These are phyloP conservation scores for Scutellaria baicalensis DNA, from an alignment of 257 asterid species.

Conservation along the genomic window DNA sequence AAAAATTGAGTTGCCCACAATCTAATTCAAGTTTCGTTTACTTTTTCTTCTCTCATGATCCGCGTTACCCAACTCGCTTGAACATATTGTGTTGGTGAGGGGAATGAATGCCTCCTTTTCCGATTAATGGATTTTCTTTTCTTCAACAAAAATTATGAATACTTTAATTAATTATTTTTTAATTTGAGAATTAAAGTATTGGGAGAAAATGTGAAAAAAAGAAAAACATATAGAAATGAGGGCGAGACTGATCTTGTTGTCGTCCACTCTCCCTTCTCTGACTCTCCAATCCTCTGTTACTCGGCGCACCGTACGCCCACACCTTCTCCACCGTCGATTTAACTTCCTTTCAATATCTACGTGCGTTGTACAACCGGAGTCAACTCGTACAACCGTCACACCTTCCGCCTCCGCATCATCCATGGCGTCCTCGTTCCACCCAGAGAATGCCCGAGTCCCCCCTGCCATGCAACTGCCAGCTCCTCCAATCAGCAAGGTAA, in stretches of 20 bases:
- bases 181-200: too few relatives aligned
- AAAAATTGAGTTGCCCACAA: too few relatives aligned
- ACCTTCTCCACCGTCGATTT: conserved; percentile 23
- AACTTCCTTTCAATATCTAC: conserved; percentile 7
- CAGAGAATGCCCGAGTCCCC: conserved; percentile 77
- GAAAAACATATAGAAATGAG: conserved; percentile 16
- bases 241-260: background rate
- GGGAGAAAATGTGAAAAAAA: background rate
- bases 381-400: conserved; percentile 22
- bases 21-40: too few relatives aligned
- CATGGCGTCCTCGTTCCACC: conserved; percentile 55
- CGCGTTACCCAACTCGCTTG: too few relatives aligned
- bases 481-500: conserved; percentile 63
- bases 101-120: too few relatives aligned
- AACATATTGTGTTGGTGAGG: too few relatives aligned
- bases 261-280: conserved; percentile 20
- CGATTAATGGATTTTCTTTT: too few relatives aligned
- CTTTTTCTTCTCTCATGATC: too few relatives aligned
- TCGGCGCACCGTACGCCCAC: conserved; percentile 20
- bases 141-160: too few relatives aligned
- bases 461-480: conserved; percentile 44
- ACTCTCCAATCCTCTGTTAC: conserved; percentile 28
- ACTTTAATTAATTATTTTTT: too few relatives aligned
- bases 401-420: conserved; percentile 37
- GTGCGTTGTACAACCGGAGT: background rate